Evolutionary conservation across 140 eudicot species (phyloP).

Genomic region (Cichorium intybus): DNA sequence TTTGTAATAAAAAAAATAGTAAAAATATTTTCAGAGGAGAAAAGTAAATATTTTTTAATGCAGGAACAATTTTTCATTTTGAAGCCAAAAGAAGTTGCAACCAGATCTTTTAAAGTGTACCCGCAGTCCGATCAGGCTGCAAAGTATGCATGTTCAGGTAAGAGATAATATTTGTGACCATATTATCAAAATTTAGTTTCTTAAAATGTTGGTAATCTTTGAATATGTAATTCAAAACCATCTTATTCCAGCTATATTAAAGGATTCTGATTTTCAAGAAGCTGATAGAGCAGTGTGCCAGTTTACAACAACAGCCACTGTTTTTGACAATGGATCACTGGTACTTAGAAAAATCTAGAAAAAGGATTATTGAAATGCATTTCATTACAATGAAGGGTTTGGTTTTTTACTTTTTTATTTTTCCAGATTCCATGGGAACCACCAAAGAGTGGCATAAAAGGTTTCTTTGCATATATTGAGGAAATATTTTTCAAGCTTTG

Average conservation of each 20-base stretch:
- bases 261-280: conserved; percentile 84
- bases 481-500: conserved; percentile 65
- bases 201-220: no score
- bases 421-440: conserved; percentile 75
- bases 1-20: neutral
- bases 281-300: conserved; percentile 92
- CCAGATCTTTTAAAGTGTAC: conserved; percentile 61
- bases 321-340: conserved; percentile 89
- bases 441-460: conserved; percentile 44
- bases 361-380: neutral
- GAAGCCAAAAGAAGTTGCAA: conserved; percentile 58
- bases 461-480: conserved; percentile 68
- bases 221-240: no score
- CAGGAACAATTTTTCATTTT: conserved; percentile 86
- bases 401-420: neutral
- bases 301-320: conserved; percentile 86
- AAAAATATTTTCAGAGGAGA: neutral
- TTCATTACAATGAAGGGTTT: no score
- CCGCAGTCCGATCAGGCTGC: conserved; percentile 82
- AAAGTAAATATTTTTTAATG: neutral
- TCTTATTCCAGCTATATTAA: conserved; percentile 92
- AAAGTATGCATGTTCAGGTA: conserved; percentile 81
- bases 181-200: no score
- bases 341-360: conserved; percentile 30
- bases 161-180: neutral